Evolutionary conservation across 345 rosid species (phyloP).

Genomic region (Gossypium arboreum): DNA sequence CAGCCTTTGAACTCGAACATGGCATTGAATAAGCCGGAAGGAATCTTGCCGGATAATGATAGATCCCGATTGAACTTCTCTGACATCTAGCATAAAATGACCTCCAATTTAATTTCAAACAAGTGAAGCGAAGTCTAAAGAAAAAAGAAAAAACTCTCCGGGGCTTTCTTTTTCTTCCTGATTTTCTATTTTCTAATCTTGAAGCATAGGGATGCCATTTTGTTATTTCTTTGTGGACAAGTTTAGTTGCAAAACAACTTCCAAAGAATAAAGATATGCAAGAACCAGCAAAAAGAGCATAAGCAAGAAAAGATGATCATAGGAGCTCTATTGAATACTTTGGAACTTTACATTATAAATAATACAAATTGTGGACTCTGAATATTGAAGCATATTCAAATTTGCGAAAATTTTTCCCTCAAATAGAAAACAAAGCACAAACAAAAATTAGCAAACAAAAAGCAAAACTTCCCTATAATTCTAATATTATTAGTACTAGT

Average conservation of each 20-base stretch:
- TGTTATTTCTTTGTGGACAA: neutral
- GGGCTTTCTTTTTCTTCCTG: neutral
- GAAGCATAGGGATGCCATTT: neutral
- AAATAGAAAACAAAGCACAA: neutral
- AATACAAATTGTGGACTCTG: neutral
- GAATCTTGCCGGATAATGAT: constrained; percentile 78
- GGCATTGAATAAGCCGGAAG: constrained; percentile 68
- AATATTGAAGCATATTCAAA: neutral
- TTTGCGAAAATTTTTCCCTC: neutral
- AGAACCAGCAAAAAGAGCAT: neutral
- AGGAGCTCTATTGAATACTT: neutral
- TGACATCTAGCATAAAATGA: constrained; percentile 62
- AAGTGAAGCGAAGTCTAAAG: neutral
- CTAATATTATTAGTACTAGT: no score
- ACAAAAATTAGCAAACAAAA: neutral
- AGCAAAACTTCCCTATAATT: neutral
- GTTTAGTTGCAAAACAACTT: neutral
- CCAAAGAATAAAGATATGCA: neutral
- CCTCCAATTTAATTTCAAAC: neutral
- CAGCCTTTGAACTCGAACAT: constrained; percentile 65
- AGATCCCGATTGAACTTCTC: constrained; percentile 82
- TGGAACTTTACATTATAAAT: neutral
- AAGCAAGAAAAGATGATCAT: neutral
- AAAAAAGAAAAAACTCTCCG: neutral
- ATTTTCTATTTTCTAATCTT: neutral